Evolutionary conservation across 1,284 basidiomycete genomes (phyloP), one percentile per base, ranked within the genome.

Genomic region (Hemileccinum hortonii): DNA sequence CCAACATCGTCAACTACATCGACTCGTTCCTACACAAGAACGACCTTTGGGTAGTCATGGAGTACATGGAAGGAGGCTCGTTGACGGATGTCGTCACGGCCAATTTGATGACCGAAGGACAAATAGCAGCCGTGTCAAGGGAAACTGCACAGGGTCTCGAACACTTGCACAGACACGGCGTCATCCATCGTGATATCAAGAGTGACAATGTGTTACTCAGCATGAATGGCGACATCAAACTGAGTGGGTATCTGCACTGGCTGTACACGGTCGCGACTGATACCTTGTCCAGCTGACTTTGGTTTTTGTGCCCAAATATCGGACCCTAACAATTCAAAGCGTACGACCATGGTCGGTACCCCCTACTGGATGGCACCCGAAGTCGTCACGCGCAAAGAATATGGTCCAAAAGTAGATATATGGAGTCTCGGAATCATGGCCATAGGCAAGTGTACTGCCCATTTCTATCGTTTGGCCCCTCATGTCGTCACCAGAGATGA

Each of bases 321-420:
- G 24, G 95, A 98, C 63, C 84, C 86, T 10, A 82, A 86, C 8
- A 85, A 90, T 58, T 84, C 94, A 6, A 98, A 98, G 77, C 87
- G 96, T 32, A 98, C 94, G 30, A 99, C 97, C n/a, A 98, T 99
- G 96, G 96, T 98, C 43, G 97, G 97, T 4, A 98, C 97, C 8
- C 97, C 97, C 2, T 99, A 98, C 70, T 99, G 96, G 96, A 99
- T 99, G 96, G 96, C 97, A 1, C 96, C 96, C 1, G 96, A 99
- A 69, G 95, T 99, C 30, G 96, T 99, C 54, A 97, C 93, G 19
- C 85, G 95, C 52, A 98, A 98, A 72, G 97, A 98, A 75, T 99
- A 99, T 67, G 97, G 96, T 0, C 92, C 96, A 5, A 98, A 98
- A 72, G 97, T 99, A 29, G 97, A 99, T 69, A 94, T 99, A 54